Evolutionary conservation across 345 rosid species (phyloP).

Genomic region (Capsella bursapastoris): DNA sequence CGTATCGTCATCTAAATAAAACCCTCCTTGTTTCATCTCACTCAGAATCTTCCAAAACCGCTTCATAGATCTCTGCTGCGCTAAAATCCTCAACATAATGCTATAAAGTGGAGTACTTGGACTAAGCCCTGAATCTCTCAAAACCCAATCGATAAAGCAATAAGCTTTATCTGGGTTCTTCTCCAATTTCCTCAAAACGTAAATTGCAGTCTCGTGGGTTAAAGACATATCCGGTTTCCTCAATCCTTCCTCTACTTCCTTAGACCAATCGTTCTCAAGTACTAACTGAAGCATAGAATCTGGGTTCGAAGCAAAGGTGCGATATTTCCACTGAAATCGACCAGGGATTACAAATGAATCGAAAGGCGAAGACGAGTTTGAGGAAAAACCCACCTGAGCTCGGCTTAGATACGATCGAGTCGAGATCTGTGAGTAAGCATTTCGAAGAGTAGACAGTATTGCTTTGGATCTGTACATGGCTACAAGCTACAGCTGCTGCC

Average conservation of each 20-base stretch:
- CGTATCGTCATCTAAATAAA: slow-evolving; percentile 75
- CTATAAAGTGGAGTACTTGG: slow-evolving; percentile 70
- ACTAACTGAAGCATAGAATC: slow-evolving; percentile 56
- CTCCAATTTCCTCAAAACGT: slow-evolving; percentile 65
- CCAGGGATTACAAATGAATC: slow-evolving; percentile 28
- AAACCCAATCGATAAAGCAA: slow-evolving; percentile 69
- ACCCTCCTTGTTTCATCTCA: slow-evolving; percentile 73
- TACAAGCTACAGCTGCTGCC: slow-evolving; percentile 35
- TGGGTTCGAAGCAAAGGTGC: slow-evolving; percentile 52
- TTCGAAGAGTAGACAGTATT: slow-evolving; percentile 48
- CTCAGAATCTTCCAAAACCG: slow-evolving; percentile 64
- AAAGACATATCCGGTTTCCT: slow-evolving; percentile 37
- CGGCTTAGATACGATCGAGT: slow-evolving; percentile 45
- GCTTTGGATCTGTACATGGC: slow-evolving; percentile 70
- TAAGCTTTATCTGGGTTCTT: slow-evolving; percentile 61
- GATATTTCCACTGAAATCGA: slow-evolving; percentile 33
- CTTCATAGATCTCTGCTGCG: slow-evolving; percentile 55
- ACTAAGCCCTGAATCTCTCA: slow-evolving; percentile 57
- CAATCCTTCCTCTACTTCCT: slow-evolving; percentile 55
- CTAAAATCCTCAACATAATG: slow-evolving; percentile 67
- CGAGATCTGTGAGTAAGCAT: slow-evolving; percentile 47
- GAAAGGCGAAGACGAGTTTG: slow-evolving; percentile 31
- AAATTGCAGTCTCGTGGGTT: slow-evolving; percentile 70
- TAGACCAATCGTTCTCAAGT: slow-evolving; percentile 55
- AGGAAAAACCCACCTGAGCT: slow-evolving; percentile 55